A percentile compares a stretch with the other conserved stretches of the same genome.
These are phyloP conservation scores for Cymbopogon citratus DNA, from an alignment of 176 grass and related monocot species.

Conservation along the genomic window DNA sequence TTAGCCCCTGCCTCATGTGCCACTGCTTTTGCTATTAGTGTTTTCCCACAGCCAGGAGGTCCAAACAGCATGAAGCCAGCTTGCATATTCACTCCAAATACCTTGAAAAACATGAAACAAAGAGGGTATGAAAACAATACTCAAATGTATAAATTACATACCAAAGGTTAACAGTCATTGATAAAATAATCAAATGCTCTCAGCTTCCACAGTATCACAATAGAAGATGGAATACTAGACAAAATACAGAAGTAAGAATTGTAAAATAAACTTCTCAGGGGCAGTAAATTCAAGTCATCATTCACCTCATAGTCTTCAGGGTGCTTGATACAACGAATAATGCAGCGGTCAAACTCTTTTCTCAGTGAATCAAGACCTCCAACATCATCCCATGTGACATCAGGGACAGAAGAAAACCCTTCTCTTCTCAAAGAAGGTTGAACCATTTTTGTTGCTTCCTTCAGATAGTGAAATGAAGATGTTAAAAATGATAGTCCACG, in stretches of 20 bases:
- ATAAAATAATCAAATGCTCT: neutral
- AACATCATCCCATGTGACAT: conserved; percentile 90
- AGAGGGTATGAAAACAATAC: neutral
- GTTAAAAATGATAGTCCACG: conserved; percentile 7
- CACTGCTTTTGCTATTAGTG: conserved; percentile 95
- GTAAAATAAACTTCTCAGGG: neutral
- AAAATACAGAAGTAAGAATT: neutral
- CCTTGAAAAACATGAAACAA: conserved; percentile 38
- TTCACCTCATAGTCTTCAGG: conserved; percentile 82
- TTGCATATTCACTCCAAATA: conserved; percentile 76
- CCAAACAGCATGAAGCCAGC: conserved; percentile 89
- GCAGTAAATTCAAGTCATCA: conserved; percentile 4
- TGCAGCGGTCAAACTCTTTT: conserved; percentile 73
- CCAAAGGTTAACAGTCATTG: neutral
- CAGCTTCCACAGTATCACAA: neutral
- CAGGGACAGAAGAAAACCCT: conserved; percentile 97
- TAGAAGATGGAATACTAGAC: neutral
- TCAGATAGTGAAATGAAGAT: conserved; percentile 5
- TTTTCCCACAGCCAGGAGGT: conserved; percentile 98
- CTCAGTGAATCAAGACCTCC: conserved; percentile 81
- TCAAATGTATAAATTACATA: neutral
- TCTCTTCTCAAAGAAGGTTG: conserved; percentile 97
- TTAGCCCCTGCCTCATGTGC: conserved; percentile 93
- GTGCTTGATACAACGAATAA: conserved; percentile 77
- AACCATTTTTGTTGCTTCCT: conserved; percentile 89